Evolutionary conservation across 2,329 filamentous ascomycete species (phyloP).

Genomic region (Calcarisporium arbuscula): DNA sequence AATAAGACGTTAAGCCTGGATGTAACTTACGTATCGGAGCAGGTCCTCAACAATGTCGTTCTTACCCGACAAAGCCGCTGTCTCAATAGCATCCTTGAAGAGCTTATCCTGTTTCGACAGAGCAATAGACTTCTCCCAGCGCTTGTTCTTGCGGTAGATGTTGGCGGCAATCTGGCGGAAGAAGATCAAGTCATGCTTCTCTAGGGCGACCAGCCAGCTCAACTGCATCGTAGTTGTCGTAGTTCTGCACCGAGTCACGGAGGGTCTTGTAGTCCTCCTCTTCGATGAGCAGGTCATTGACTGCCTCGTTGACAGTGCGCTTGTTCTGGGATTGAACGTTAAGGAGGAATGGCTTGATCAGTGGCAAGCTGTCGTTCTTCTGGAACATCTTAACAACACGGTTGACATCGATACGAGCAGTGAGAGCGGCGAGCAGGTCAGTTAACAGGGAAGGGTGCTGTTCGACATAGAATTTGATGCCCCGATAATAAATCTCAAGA

Average conservation of each 20-base stretch:
- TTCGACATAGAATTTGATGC: conserved; percentile 93
- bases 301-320: conserved; percentile 93
- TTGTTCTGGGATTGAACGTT: conserved; percentile 98
- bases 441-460: conserved; percentile 93
- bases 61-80: conserved; percentile 86
- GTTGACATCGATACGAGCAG: conserved; percentile 94
- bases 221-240: conserved; percentile 97
- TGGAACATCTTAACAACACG: conserved; percentile 99
- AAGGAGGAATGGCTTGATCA: conserved; percentile 98
- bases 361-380: conserved; percentile 93
- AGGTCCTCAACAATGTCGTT: conserved; percentile 90
- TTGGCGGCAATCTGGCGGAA: conserved; percentile 97
- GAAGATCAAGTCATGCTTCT: conserved; percentile 97
- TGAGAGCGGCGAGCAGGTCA: conserved; percentile 87
- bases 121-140: conserved; percentile 98
- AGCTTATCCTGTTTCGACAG: conserved; percentile 98
- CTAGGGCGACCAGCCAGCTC: conserved; percentile 85
- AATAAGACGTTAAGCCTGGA: not conserved
- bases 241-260: conserved; percentile 94
- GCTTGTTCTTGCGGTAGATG: conserved; percentile 99
- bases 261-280: conserved; percentile 99
- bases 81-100: conserved; percentile 99
- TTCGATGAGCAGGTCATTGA: conserved; percentile 95
- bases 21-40: conserved; percentile 81
- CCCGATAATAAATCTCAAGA: conserved; percentile 97